Percentiles rank a stretch among this genome's conserved stretches.
phyloP scores from a whole-genome alignment of 345 rosid genomes.

The Salix exigua region DNA sequence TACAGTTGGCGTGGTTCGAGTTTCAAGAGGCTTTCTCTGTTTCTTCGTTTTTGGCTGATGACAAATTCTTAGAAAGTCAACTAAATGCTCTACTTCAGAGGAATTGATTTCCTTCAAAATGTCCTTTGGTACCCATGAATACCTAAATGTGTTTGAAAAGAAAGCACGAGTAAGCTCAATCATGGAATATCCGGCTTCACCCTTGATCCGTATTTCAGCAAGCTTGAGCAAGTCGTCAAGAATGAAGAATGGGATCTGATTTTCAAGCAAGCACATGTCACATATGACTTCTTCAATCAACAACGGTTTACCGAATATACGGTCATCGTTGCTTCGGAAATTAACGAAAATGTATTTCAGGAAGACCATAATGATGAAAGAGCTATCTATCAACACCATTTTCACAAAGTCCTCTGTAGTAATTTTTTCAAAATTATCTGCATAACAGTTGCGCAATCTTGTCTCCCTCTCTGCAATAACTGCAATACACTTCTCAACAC shows the following conservation, averaged over 20 bases:
- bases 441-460: not conserved
- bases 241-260: conserved; percentile 6
- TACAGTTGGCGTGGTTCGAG: too few species aligned
- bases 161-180: not conserved
- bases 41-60: too few species aligned
- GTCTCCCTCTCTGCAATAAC: not conserved
- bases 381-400: conserved; percentile 5
- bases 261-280: conserved; percentile 22
- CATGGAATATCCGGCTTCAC: not conserved
- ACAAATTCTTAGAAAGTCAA: too few species aligned
- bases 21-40: too few species aligned
- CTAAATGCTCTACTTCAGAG: too few species aligned
- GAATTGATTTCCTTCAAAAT: too few species aligned
- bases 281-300: not conserved
- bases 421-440: not conserved
- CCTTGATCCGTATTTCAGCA: not conserved
- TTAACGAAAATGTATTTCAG: accelerated
- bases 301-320: not conserved
- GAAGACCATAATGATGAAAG: conserved; percentile 6
- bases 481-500: not conserved
- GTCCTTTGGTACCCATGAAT: not conserved
- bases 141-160: not conserved
- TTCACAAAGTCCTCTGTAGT: conserved; percentile 2
- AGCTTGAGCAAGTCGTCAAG: conserved; percentile 10
- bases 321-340: not conserved